These are phyloP conservation scores for Raphanus hybrid DNA, from an alignment of 441 rosid species.

Conservation along the genomic window DNA sequence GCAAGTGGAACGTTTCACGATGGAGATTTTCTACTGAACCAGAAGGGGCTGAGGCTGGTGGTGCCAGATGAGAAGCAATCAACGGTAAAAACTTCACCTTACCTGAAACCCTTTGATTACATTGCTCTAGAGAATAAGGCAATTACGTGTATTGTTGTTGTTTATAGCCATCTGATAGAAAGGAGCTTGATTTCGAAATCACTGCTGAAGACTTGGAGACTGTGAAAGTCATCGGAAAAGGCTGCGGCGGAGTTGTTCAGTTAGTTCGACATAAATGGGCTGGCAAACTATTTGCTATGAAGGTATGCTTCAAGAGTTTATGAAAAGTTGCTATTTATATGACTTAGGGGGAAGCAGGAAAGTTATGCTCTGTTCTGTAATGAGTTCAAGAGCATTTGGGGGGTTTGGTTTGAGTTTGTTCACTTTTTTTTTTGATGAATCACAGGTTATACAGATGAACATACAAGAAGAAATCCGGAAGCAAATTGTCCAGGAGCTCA, in stretches of 20 bases:
- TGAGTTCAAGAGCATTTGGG: conserved; percentile 8
- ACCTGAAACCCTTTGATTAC: background rate
- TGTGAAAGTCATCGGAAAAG: conserved; percentile 93
- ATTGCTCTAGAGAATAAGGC: background rate
- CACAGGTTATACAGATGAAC: conserved; percentile 94
- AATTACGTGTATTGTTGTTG: conserved; percentile 19
- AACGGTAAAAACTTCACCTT: conserved; percentile 30
- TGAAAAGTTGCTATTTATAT: background rate
- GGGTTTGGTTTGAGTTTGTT: conserved; percentile 20
- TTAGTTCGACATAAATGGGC: conserved; percentile 92
- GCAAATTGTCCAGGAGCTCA: conserved; percentile 93
- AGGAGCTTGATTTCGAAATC: conserved; percentile 79
- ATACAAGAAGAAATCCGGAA: conserved; percentile 91
- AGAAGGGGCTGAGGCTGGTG: conserved; percentile 74
- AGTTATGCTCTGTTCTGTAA: background rate
- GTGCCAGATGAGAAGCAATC: conserved; percentile 69
- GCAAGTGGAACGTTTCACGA: conserved; percentile 97
- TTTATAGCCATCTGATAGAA: conserved; percentile 62
- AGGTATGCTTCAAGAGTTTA: conserved; percentile 51
- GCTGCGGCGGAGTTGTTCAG: conserved; percentile 93
- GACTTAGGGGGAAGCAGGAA: too few species aligned
- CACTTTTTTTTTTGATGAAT: conserved; percentile 5
- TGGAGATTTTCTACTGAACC: conserved; percentile 85
- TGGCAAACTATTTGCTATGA: conserved; percentile 82
- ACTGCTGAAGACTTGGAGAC: conserved; percentile 90